These are phyloP conservation scores for Ocimum tenuiflorum DNA, from an alignment of 257 asterid genomes.

Conservation along the genomic window DNA sequence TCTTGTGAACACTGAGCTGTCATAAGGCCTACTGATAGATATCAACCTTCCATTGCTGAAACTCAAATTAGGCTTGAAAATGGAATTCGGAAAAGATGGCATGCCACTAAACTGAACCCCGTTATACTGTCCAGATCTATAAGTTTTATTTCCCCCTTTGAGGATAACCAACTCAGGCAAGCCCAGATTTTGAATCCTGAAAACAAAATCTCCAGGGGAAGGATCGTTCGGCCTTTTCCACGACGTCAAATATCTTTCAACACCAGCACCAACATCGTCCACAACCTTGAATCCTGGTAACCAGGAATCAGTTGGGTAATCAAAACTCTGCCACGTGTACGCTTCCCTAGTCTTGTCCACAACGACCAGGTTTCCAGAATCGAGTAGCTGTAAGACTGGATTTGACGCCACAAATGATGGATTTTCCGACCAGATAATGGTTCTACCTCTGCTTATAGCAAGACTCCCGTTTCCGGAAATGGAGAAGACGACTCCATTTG, in stretches of 20 bases:
- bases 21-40: not conserved
- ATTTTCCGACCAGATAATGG: slow-evolving; percentile 12
- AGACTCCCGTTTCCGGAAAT: not conserved
- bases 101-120: slow-evolving; percentile 17
- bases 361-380: slow-evolving; percentile 23
- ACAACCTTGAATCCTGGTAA: not conserved
- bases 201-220: slow-evolving; percentile 10
- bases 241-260: not conserved
- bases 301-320: too few species aligned
- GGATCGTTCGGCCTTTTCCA: slow-evolving; percentile 2
- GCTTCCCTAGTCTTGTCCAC: not conserved
- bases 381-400: slow-evolving; percentile 16
- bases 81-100: not conserved
- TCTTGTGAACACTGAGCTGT: slow-evolving; percentile 6
- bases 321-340: too few species aligned
- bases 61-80: not conserved
- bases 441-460: too few species aligned
- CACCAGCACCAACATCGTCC: not conserved
- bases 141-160: not conserved
- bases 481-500: not conserved
- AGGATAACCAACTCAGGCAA: slow-evolving; percentile 16
- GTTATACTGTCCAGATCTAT: slow-evolving; percentile 20
- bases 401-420: not conserved
- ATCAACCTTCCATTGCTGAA: not conserved
- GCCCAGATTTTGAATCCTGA: slow-evolving; percentile 16